Conservation (phyloP, 371 early-diverging fungal species). For the Sporodiniella umbellata region DNA sequence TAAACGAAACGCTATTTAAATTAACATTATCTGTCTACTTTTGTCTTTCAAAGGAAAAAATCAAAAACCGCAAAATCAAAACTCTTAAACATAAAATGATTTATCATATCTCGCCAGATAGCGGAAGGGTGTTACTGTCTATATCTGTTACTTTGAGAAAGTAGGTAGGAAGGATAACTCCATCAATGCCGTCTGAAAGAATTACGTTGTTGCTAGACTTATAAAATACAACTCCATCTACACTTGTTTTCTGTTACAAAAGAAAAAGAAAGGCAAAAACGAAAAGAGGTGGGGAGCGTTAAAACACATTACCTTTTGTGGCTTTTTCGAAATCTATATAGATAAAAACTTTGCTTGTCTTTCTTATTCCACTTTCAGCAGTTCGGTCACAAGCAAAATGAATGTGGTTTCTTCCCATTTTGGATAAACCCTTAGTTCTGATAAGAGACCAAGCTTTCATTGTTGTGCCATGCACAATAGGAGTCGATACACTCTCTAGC, state of each 20-base stretch:
- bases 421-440: slow-evolving; percentile 57
- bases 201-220: slow-evolving; percentile 77
- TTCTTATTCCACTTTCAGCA: slow-evolving; percentile 77
- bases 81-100: too few species aligned
- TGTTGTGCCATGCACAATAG: slow-evolving; percentile 79
- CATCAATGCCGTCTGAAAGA: slow-evolving; percentile 65
- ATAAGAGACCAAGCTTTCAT: slow-evolving; percentile 57
- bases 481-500: slow-evolving; percentile 47
- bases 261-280: too few species aligned
- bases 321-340: slow-evolving; percentile 72
- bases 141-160: slow-evolving; percentile 54
- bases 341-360: slow-evolving; percentile 63
- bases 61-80: too few species aligned
- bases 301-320: slow-evolving; percentile 42
- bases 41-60: too few species aligned
- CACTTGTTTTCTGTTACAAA: not conserved
- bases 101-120: too few species aligned
- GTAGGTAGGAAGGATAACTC: slow-evolving; percentile 60
- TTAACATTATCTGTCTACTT: too few species aligned
- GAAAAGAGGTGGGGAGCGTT: too few species aligned
- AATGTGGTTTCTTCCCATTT: slow-evolving; percentile 87
- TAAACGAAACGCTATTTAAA: too few species aligned
- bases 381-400: slow-evolving; percentile 74
- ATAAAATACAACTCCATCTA: slow-evolving; percentile 76
- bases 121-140: slow-evolving; percentile 20